Percentiles rank a stretch among this genome's conserved stretches.
Evolutionary conservation across 2,329 filamentous ascomycete species (phyloP).

Genomic region (Pseudogymnoascus sp.): DNA sequence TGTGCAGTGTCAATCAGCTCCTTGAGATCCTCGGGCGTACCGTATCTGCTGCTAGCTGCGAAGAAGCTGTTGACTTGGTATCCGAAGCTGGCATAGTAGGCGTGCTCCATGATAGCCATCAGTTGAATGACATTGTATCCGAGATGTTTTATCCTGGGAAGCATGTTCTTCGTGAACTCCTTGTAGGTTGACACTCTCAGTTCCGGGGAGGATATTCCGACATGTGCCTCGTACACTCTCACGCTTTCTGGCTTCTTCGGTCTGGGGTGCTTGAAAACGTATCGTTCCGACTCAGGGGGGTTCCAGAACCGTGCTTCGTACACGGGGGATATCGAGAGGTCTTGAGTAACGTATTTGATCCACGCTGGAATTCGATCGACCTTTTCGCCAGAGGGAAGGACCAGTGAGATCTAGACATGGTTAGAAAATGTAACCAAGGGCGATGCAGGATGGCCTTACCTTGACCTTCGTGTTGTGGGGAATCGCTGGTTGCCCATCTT

Average conservation of each 20-base stretch:
- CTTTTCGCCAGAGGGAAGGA: constrained; percentile 67
- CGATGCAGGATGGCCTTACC: constrained; percentile 39
- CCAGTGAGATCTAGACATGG: constrained; percentile 64
- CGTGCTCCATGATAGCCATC: constrained; percentile 99
- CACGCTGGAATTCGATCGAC: constrained; percentile 87
- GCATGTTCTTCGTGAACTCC: constrained; percentile 87
- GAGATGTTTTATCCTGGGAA: constrained; percentile 79
- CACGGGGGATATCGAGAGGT: constrained; percentile 76
- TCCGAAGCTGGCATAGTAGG: constrained; percentile 97
- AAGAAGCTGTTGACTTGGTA: constrained; percentile 99
- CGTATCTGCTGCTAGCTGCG: constrained; percentile 91
- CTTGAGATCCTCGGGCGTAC: constrained; percentile 87
- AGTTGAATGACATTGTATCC: constrained; percentile 98
- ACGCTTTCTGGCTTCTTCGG: constrained; percentile 77
- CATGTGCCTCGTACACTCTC: constrained; percentile 98
- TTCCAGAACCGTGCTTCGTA: constrained; percentile 99
- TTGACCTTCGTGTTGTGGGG: constrained; percentile 94
- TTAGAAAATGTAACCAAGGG: background rate
- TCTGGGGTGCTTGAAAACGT: constrained; percentile 73
- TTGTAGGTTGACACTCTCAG: constrained; percentile 88
- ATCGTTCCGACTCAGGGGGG: constrained; percentile 66
- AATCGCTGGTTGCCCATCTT: constrained; percentile 68
- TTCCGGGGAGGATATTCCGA: constrained; percentile 92
- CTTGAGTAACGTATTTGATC: constrained; percentile 97
- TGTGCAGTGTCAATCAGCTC: constrained; percentile 95